Percentiles rank a stretch among this genome's conserved stretches.
phyloP scores from a whole-genome alignment of 345 rosid species.

The Gossypium thurberi region DNA sequence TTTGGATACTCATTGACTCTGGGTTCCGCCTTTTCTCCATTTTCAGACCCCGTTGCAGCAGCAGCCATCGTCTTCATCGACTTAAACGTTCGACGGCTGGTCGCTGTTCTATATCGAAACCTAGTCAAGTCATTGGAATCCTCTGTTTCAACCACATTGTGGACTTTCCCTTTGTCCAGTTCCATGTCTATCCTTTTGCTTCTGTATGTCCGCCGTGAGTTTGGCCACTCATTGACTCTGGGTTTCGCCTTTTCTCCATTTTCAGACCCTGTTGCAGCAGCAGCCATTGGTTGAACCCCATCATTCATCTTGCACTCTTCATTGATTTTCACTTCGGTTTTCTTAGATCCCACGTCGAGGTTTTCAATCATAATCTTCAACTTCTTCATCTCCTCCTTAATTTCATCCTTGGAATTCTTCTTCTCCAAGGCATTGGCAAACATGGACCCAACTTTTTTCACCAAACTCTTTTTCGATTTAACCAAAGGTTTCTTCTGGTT shows the following conservation, averaged over 20 bases:
- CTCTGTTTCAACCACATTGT: background rate
- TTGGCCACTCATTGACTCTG: background rate
- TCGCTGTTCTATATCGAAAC: background rate
- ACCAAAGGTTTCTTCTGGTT: conserved; percentile 12
- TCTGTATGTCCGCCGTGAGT: background rate
- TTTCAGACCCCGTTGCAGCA: too few relatives aligned
- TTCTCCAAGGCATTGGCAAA: conserved; percentile 24
- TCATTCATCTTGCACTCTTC: background rate
- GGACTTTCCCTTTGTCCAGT: background rate
- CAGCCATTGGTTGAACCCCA: background rate
- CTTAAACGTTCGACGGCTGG: background rate
- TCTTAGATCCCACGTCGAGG: background rate
- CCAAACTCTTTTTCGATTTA: background rate
- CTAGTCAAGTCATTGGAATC: background rate
- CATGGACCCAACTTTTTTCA: conserved; percentile 20
- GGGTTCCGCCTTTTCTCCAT: background rate
- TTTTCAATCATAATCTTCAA: background rate
- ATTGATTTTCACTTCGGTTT: background rate
- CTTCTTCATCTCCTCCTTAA: background rate
- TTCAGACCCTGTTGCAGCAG: background rate
- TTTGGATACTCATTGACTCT: background rate
- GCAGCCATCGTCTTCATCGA: background rate
- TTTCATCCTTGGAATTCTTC: background rate
- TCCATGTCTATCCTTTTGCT: background rate
- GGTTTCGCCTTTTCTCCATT: background rate